Base-by-base conservation (phyloP, 2,329 filamentous ascomycete species). In the Xylariales sp. region DNA sequence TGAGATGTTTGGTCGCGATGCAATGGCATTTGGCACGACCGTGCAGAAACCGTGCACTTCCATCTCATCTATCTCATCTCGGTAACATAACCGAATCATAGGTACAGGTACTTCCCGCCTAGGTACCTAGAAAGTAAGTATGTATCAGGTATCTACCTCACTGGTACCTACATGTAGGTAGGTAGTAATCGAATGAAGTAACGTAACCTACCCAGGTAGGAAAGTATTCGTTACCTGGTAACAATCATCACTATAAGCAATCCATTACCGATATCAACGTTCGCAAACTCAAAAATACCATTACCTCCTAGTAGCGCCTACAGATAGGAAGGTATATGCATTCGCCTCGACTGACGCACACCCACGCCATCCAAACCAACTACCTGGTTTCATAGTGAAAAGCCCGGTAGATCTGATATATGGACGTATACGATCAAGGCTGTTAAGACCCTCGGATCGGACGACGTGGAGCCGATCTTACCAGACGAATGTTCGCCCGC, bases 401-500 rank as follows among this genome's bases (percentile, higher is more conserved):
- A 41, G 39, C 39, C 10, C 16, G 18, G 28, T 54, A 54, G n/a
- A 30, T 54, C n/a, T 30, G 12, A 23, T 45, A 45, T 49, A 49
- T 46, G 14, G 41, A 32, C 32, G 10, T 36, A 12, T 49, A 39
- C 34, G 18, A 58, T 59, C 28, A 59, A 12, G 46, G 18, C 32
- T 23, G 23, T 23, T 23, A 58, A 39, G 46, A 46, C 18, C 28
- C 16, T 43, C 32, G n/a, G 30, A 28, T 50, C 41, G 34, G 30
- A 12, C 9, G 28, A 48, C 53, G 32, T 57, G 43, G 18, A 56
- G 46, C 65, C 62, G 49, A 57, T 48, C 59, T 68, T 36, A 56
- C 39, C 50, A 62, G 53, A 67, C 69, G 53, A 54, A 67, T 70
- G 60, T 62, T 65, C 32, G 60, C 50, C 53, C 53, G 56, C 57